Percentiles rank a stretch among this genome's conserved stretches.
Evolutionary conservation across 139 green algal genomes (phyloP).

Genomic region (Chlamydomonas applanata): DNA sequence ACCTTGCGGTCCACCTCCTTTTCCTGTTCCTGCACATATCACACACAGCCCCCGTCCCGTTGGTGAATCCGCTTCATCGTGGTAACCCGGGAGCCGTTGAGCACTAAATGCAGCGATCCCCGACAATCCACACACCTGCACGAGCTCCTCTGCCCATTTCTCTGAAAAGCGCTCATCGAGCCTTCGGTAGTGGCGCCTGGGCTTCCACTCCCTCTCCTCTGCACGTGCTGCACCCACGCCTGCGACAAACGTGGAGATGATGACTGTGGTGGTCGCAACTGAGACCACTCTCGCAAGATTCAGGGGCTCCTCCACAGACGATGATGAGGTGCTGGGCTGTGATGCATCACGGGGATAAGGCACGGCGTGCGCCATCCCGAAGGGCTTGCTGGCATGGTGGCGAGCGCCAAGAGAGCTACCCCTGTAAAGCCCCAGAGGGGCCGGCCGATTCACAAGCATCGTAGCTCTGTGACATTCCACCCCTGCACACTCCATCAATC

Average conservation of each 20-base stretch:
- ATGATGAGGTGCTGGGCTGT: too few relatives aligned
- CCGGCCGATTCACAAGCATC: too few relatives aligned
- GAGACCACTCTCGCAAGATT: neutral
- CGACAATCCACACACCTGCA: conserved; percentile 26
- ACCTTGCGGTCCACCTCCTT: neutral
- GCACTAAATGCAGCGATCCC: too few relatives aligned
- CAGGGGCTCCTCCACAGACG: too few relatives aligned
- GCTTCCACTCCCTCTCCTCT: conserved; percentile 45
- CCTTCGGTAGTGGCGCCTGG: conserved; percentile 41
- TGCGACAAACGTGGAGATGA: conserved; percentile 1
- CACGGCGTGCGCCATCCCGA: too few relatives aligned
- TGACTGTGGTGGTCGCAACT: neutral
- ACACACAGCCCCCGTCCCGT: neutral
- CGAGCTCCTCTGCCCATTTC: conserved; percentile 45
- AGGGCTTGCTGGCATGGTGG: too few relatives aligned
- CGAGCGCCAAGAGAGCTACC: too few relatives aligned
- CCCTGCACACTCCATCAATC: too few relatives aligned
- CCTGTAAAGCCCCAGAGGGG: too few relatives aligned
- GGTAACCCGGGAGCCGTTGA: neutral
- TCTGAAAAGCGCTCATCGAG: conserved; percentile 47
- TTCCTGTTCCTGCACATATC: conserved; percentile 4
- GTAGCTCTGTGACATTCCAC: too few relatives aligned
- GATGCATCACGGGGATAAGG: too few relatives aligned
- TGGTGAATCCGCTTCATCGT: neutral
- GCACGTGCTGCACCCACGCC: conserved; percentile 7